phyloP scores from a whole-genome alignment of 768 basidiomycete species.

The Rhizopogon rudus region DNA sequence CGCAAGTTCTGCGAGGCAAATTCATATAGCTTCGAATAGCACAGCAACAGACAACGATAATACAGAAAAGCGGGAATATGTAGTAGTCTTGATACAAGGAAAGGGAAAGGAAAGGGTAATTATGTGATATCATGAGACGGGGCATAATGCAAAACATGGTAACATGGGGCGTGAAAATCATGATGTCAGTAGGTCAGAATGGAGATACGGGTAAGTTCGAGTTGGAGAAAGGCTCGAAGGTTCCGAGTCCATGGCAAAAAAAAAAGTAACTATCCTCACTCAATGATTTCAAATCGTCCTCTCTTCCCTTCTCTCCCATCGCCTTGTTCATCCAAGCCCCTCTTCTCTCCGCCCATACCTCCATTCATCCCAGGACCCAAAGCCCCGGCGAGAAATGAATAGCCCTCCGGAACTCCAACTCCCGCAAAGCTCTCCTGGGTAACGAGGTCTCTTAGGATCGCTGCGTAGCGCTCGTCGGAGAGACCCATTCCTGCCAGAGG shows the following conservation, averaged over 20 bases:
- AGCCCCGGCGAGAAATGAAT: slow-evolving; percentile 10
- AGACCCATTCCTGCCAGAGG: slow-evolving; percentile 86
- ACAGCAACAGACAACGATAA: slow-evolving; percentile 5
- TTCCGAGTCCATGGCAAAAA: neutral
- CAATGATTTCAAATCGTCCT: slow-evolving; percentile 57
- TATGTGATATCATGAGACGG: slow-evolving; percentile 8
- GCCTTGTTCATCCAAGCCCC: slow-evolving; percentile 32
- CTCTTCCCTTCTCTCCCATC: slow-evolving; percentile 45
- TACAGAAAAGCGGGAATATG: neutral
- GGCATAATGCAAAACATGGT: neutral
- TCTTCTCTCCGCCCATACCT: slow-evolving; percentile 24
- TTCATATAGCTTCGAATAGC: slow-evolving; percentile 15
- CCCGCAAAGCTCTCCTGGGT: slow-evolving; percentile 55
- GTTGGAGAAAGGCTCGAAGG: neutral
- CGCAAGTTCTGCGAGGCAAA: slow-evolving; percentile 1
- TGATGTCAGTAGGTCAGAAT: neutral
- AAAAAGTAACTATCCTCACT: slow-evolving; percentile 27
- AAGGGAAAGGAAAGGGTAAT: neutral
- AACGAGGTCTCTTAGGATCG: slow-evolving; percentile 72
- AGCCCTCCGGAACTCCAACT: slow-evolving; percentile 27
- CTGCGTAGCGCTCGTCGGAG: slow-evolving; percentile 81
- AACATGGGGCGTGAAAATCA: neutral
- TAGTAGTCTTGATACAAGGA: neutral
- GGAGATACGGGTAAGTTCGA: neutral
- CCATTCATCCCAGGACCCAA: slow-evolving; percentile 4